Percentiles rank a stretch among this genome's conserved stretches.
phyloP scores from a whole-genome alignment of 2,329 filamentous ascomycete species.

The Arthrobotrys conoides region DNA sequence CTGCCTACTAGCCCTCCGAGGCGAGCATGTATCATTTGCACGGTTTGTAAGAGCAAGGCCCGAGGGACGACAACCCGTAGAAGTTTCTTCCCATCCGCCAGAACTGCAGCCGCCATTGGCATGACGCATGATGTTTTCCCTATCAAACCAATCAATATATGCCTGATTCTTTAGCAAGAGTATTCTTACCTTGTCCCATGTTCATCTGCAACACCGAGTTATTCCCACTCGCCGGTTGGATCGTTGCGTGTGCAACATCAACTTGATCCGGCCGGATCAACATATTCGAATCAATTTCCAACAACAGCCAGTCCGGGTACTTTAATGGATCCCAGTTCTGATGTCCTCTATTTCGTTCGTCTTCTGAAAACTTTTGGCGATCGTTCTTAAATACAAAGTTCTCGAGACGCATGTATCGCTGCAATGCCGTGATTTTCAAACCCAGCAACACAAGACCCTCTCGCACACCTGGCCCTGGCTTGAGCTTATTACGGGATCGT shows the following conservation, averaged over 20 bases:
- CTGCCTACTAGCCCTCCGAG: conserved; percentile 73
- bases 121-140: conserved; percentile 65
- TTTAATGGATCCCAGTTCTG: conserved; percentile 62
- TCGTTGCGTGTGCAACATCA: conserved; percentile 74
- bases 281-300: conserved; percentile 77
- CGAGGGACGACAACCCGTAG: conserved; percentile 73
- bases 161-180: not conserved
- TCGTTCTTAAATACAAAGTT: not conserved
- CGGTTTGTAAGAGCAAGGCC: conserved; percentile 73
- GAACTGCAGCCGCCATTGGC: conserved; percentile 68
- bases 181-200: conserved; percentile 77
- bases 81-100: conserved; percentile 71
- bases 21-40: conserved; percentile 71
- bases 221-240: conserved; percentile 65
- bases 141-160: not conserved
- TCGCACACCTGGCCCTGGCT: too few relatives aligned
- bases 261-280: conserved; percentile 75
- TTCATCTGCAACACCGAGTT: conserved; percentile 77
- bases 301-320: conserved; percentile 75
- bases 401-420: not conserved
- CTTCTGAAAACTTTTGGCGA: not conserved
- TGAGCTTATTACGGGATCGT: not conserved
- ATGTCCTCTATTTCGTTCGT: conserved; percentile 25
- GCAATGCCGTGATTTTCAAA: not conserved
- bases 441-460: not conserved